These are phyloP conservation scores for Lunularia cruciata DNA, from an alignment of 225 moss, liverwort and hornwort species.

Conservation along the genomic window DNA sequence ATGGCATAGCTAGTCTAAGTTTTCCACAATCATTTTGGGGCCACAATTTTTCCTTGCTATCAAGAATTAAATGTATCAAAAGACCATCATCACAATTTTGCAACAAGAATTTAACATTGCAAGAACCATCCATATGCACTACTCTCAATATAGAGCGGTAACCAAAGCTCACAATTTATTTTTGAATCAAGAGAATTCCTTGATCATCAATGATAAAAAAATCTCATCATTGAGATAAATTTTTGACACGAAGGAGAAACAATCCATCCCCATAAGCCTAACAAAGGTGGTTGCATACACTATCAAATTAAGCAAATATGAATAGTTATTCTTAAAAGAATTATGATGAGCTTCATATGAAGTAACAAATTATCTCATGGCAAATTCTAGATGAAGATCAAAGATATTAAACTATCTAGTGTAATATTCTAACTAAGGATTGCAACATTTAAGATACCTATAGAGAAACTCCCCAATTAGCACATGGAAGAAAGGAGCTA, in stretches of 20 bases:
- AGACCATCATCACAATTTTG: slow-evolving; percentile 19
- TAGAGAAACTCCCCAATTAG: background rate
- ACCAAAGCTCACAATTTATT: too few relatives aligned
- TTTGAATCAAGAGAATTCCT: background rate
- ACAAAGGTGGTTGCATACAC: too few relatives aligned
- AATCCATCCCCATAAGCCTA: background rate
- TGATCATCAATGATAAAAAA: background rate
- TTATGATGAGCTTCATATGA: too few relatives aligned
- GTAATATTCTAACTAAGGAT: slow-evolving; percentile 87
- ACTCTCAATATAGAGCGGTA: too few relatives aligned
- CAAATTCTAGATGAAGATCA: too few relatives aligned
- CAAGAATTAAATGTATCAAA: slow-evolving; percentile 26
- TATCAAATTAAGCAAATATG: too few relatives aligned
- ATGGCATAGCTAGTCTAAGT: slow-evolving; percentile 94
- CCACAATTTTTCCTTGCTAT: slow-evolving; percentile 5
- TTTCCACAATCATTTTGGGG: slow-evolving; percentile 87
- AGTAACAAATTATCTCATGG: too few relatives aligned
- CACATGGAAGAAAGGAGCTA: background rate
- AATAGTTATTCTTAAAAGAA: too few relatives aligned
- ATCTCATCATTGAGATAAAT: background rate
- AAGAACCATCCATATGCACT: background rate
- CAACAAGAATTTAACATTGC: background rate
- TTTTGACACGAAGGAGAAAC: too few relatives aligned
- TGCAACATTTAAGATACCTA: slow-evolving; percentile 92
- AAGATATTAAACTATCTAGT: slow-evolving; percentile 99